Base-by-base conservation (phyloP, 2,329 filamentous ascomycete species). In the Juglanconis juglandina region DNA sequence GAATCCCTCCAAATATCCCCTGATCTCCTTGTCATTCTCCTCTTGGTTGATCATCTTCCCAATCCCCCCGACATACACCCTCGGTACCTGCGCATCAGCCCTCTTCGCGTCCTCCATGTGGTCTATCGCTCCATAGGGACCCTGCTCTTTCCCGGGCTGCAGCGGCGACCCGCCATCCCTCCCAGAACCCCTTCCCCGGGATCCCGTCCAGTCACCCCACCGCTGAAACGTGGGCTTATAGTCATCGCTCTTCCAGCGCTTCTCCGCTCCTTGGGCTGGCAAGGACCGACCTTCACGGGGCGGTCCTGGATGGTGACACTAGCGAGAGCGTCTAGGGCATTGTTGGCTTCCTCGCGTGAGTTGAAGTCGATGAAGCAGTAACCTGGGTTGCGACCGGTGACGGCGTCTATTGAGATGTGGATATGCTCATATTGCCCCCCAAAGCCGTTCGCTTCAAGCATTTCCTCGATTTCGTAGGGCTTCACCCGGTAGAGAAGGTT, bases 361-460 rank as follows among this genome's bases (percentile, higher is more conserved):
- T 73, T 72, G 60, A 91, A 83, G 67, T 62, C 53, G 10, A 59
- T 42, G 42, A 62, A 53, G 37, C 53, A 91, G 74, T 90, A 91
- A 42, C 86, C 88, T 0, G 87, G 87, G 70, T 91, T 91, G 49
- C 87, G 79, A 46, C 81, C 84, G 35, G 83, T 88, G 71, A 88
- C 84, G 1, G 86, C 82, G 67, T 91, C 87, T 56, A 88, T 80
- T 1, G 86, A 87, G 66, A 91, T 87, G 70, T 88, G 85, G 64
- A 91, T 83, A 13, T 34, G n/a, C 51, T 83, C 82, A 65, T 82
- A 78, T 59, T 73, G 73, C 13, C 70, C 65, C 3, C 64, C 70
- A 14, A 79, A 75, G 33, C 70, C 72, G 49, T 68, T 63, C 24
- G 68, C 66, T 37, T 58, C 61, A 14, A 78, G 68, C 33, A 76